Evolutionary conservation across 2,329 filamentous ascomycete species (phyloP), one percentile per base, ranked within the genome.

Genomic region (Fusarium temperatum): DNA sequence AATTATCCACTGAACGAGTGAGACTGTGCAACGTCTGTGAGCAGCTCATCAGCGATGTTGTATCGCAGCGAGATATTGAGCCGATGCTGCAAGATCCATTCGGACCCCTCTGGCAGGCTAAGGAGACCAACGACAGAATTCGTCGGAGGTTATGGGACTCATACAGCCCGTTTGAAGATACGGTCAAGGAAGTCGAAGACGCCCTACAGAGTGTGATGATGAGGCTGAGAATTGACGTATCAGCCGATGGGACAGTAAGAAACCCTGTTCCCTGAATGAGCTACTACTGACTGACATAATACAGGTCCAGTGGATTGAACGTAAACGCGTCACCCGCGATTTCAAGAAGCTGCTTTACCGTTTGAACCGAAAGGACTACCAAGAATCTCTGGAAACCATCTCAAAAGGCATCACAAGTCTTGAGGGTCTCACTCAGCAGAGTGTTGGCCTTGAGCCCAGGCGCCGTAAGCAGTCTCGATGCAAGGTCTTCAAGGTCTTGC

Each of bases 1-100:
- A 68, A 1, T 66, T 83, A 7, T 56, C 68, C 8, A 81, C 75
- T 0, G 81, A 82, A 38, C 48, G 68, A 3, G 66, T 68, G 7
- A 81, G 78, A 18, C 45, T 82, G 0, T 66, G 77, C 8, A 81
- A 82, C 47, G 77, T 80, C 12, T 82, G 75, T 39, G 72, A 81
- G 26, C 78, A 78, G 15, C 75, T 83, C 0, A 74, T 82, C 6
- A 62, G 58, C 1, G 79, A 78, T 3, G 66, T 80, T 0, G 77
- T 80, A 0, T 63, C 77, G 0, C 68, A 63, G 0, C n/a, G 48
- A 11, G 47, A 78, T 12, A 75, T 82, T 1, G 76, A 81, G 10
- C 35, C 62, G 10, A 80, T 83, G 78, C 73, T 83, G 5, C 50
- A 75, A 0, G 48, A 78, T 8, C 77, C 81, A 0, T 79, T 80